A percentile compares a stretch with the other conserved stretches of the same genome.
These are phyloP conservation scores for Phytophthora pinifolia DNA, from an alignment of 352 stramenopile species.

Conservation along the genomic window DNA sequence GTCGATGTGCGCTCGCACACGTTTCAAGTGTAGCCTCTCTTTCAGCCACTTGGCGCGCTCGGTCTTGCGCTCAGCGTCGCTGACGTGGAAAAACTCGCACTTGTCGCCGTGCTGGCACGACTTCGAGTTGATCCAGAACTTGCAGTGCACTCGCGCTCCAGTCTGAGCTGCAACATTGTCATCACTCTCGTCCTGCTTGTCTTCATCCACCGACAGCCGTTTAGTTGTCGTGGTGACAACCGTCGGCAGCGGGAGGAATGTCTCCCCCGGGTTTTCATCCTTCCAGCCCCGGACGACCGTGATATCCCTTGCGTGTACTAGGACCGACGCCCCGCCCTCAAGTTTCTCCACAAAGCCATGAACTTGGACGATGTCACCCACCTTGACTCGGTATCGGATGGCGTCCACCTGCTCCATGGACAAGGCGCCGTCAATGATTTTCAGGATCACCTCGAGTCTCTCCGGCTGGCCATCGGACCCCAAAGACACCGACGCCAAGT, in stretches of 20 bases:
- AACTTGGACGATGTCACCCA: conserved; percentile 70
- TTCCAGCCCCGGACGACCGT: conserved; percentile 50
- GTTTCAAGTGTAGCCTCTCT: conserved; percentile 63
- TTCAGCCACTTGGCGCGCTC: conserved; percentile 62
- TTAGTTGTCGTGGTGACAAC: conserved; percentile 25
- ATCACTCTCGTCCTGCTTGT: conserved; percentile 1
- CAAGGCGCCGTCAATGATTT: conserved; percentile 70
- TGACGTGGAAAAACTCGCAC: conserved; percentile 67
- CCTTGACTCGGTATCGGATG: conserved; percentile 62
- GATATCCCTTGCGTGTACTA: conserved; percentile 52
- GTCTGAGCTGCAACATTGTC: not conserved
- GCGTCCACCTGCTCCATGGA: conserved; percentile 59
- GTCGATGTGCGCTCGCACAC: conserved; percentile 47
- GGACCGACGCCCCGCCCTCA: conserved; percentile 16
- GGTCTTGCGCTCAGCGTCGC: conserved; percentile 42
- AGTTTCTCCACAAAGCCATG: conserved; percentile 60
- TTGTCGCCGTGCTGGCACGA: conserved; percentile 65
- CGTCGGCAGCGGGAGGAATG: conserved; percentile 62
- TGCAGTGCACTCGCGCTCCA: conserved; percentile 46
- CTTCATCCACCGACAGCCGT: conserved; percentile 2
- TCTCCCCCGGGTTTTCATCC: conserved; percentile 45
- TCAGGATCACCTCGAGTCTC: conserved; percentile 75
- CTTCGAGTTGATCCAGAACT: conserved; percentile 86
- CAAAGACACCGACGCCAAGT: conserved; percentile 44
- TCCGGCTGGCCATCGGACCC: conserved; percentile 21